Evolutionary conservation across 805 yeast genomes (phyloP).

Genomic region (Metschnikowia continentalis): DNA sequence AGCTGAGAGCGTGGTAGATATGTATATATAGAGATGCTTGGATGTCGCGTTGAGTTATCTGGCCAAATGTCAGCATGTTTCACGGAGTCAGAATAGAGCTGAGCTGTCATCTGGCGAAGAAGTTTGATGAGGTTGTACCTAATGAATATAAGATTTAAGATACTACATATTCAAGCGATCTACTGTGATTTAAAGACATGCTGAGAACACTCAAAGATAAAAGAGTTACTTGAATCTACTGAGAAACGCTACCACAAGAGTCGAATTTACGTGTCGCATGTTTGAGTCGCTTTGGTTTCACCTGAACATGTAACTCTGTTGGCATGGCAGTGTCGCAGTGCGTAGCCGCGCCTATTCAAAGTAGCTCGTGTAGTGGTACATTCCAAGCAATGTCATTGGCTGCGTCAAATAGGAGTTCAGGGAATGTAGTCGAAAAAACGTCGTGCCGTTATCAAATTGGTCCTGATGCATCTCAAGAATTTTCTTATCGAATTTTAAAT

Average conservation of each 20-base stretch:
- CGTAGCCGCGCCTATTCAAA: neutral
- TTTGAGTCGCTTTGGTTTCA: neutral
- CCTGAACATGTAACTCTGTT: neutral
- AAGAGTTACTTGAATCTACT: too few species aligned
- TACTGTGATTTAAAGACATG: neutral
- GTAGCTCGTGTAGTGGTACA: neutral
- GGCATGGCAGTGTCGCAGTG: neutral
- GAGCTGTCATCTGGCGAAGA: neutral
- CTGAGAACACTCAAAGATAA: too few species aligned
- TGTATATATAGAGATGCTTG: neutral
- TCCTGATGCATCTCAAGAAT: too few species aligned
- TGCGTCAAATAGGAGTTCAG: neutral
- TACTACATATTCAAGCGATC: neutral
- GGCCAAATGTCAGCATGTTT: neutral
- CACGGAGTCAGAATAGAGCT: neutral
- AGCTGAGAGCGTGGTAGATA: slow-evolving; percentile 1
- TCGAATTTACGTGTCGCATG: neutral
- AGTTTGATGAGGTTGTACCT: neutral
- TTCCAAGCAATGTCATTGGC: neutral
- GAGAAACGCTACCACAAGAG: too few species aligned
- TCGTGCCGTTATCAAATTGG: too few species aligned
- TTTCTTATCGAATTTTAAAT: too few species aligned
- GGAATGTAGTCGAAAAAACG: neutral
- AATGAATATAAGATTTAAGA: neutral
- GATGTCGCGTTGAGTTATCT: neutral